phyloP scores from a whole-genome alignment of 192 early-diverging fungal species.

The Kappamyces sp. region DNA sequence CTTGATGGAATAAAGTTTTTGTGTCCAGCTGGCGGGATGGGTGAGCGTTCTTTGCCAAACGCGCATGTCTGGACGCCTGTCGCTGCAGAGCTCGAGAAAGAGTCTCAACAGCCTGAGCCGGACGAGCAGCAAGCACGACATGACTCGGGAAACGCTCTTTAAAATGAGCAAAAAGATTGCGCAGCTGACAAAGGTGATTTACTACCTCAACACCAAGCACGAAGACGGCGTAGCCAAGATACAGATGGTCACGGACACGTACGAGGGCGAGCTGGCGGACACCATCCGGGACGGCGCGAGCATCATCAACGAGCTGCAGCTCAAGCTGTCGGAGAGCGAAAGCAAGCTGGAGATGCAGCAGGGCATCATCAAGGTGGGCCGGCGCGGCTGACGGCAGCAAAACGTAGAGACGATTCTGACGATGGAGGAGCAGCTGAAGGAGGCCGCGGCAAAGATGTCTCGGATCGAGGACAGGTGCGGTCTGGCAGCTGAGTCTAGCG shows the following conservation, averaged over 20 bases:
- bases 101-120: too few relatives aligned
- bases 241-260: slow-evolving; percentile 39
- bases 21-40: too few relatives aligned
- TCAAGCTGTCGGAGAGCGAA: slow-evolving; percentile 32
- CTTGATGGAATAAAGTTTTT: too few relatives aligned
- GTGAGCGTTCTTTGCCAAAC: too few relatives aligned
- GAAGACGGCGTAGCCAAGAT: slow-evolving; percentile 47
- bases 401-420: slow-evolving; percentile 17
- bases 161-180: slow-evolving; percentile 58
- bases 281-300: slow-evolving; percentile 25
- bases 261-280: slow-evolving; percentile 42
- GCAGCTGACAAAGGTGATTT: slow-evolving; percentile 56
- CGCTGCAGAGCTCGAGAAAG: too few relatives aligned
- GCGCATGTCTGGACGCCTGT: too few relatives aligned
- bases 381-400: slow-evolving; percentile 12
- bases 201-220: slow-evolving; percentile 57
- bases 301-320: slow-evolving; percentile 9
- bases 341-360: slow-evolving; percentile 26
- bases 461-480: neutral
- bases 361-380: slow-evolving; percentile 28
- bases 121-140: too few relatives aligned
- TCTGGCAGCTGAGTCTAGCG: too few relatives aligned
- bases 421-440: slow-evolving; percentile 9
- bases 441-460: neutral
- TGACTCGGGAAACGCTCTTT: slow-evolving; percentile 6